These are phyloP conservation scores for Epichloe uncinata DNA, from an alignment of 2,329 filamentous ascomycete genomes.

Conservation along the genomic window DNA sequence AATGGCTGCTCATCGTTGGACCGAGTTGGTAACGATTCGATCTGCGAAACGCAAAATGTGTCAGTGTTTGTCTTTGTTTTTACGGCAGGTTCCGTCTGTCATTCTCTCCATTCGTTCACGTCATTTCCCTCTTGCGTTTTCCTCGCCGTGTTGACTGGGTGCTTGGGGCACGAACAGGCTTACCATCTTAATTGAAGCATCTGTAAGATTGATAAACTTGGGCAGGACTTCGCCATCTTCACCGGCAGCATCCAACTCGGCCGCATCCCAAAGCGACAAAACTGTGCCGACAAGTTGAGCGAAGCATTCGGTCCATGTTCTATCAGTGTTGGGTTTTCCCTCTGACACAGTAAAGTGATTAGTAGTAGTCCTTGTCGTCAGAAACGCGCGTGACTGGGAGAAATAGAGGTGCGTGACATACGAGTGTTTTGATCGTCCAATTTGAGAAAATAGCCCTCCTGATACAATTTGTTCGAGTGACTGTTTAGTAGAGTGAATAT, in stretches of 20 bases:
- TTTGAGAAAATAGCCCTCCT: constrained; percentile 96
- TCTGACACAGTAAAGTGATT: constrained; percentile 34
- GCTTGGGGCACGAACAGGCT: constrained; percentile 7
- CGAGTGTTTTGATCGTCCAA: constrained; percentile 86
- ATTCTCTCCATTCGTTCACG: neutral
- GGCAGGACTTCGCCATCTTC: constrained; percentile 75
- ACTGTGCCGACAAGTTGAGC: constrained; percentile 93
- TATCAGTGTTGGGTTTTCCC: constrained; percentile 71
- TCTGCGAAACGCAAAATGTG: constrained; percentile 32
- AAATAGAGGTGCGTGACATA: constrained; percentile 34
- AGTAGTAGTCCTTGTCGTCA: constrained; percentile 1
- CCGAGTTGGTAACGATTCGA: constrained; percentile 78
- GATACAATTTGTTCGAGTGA: constrained; percentile 92
- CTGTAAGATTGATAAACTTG: constrained; percentile 91
- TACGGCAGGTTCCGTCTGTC: neutral
- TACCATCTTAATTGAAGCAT: constrained; percentile 98
- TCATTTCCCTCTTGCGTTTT: neutral
- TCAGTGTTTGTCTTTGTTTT: neutral
- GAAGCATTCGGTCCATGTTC: constrained; percentile 93
- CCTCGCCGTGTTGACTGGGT: neutral
- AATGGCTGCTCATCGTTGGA: constrained; percentile 64
- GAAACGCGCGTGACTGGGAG: neutral
- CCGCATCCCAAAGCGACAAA: constrained; percentile 88
- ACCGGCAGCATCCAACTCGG: constrained; percentile 76
- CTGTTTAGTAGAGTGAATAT: constrained; percentile 91